These are phyloP conservation scores for Stephania cephalantha DNA, from an alignment of 164 flowering plant genomes.

Conservation along the genomic window DNA sequence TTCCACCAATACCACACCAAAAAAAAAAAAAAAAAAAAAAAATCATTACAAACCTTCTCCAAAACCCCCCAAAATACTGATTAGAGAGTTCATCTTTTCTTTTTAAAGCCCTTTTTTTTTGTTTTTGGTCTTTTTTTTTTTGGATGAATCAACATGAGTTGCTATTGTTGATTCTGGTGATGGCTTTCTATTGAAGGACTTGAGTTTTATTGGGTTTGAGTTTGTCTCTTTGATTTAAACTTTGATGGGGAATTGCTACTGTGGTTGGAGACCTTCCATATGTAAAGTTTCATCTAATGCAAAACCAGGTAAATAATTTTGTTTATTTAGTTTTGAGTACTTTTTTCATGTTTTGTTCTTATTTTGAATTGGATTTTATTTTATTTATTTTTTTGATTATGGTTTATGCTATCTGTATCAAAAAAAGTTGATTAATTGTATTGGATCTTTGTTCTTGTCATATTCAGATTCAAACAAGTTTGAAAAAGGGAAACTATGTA, in stretches of 20 bases:
- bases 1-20: background rate
- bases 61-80: background rate
- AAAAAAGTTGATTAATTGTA: background rate
- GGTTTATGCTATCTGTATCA: background rate
- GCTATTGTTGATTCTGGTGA: background rate
- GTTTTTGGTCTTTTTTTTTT: background rate
- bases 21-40: background rate
- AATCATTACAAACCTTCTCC: background rate
- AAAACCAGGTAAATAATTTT: slow-evolving; percentile 44
- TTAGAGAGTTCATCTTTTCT: background rate
- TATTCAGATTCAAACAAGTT: background rate
- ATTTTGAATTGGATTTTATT: background rate
- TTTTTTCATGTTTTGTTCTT: background rate
- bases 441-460: background rate
- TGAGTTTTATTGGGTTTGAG: background rate
- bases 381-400: background rate
- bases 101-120: background rate
- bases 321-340: background rate
- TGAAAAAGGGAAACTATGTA: background rate
- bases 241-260: slow-evolving; percentile 67
- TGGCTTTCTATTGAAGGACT: background rate
- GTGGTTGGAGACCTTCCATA: slow-evolving; percentile 39
- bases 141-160: background rate
- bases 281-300: slow-evolving; percentile 59
- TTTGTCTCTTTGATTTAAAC: background rate